These are phyloP conservation scores for Rhizomucor pusillus DNA, from an alignment of 371 early-diverging fungal species.

Conservation along the genomic window DNA sequence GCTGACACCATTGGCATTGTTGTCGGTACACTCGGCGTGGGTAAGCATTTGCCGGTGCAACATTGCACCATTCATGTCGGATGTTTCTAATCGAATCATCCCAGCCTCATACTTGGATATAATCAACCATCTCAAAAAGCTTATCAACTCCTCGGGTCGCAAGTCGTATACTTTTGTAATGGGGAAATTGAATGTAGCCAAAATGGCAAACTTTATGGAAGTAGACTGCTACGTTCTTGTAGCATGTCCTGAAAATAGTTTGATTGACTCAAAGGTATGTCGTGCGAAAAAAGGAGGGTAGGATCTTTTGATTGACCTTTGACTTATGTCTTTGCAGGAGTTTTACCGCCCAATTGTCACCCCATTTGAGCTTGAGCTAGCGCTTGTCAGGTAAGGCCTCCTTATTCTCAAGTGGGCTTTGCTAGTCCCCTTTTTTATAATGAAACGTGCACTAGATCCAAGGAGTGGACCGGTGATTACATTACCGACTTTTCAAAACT, in stretches of 20 bases:
- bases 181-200: slow-evolving; percentile 93
- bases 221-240: slow-evolving; percentile 90
- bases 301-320: slow-evolving; percentile 4
- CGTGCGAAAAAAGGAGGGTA: slow-evolving; percentile 4
- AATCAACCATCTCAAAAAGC: slow-evolving; percentile 73
- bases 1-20: slow-evolving; percentile 92
- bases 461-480: slow-evolving; percentile 79
- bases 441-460: slow-evolving; percentile 30
- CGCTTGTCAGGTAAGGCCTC: slow-evolving; percentile 52
- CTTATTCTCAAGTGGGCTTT: slow-evolving; percentile 2
- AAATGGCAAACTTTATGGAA: slow-evolving; percentile 95
- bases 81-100: no score
- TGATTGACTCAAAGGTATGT: slow-evolving; percentile 81
- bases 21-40: slow-evolving; percentile 93
- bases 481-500: slow-evolving; percentile 69
- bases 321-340: slow-evolving; percentile 46
- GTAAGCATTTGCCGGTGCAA: slow-evolving; percentile 42
- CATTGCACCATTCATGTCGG: no score
- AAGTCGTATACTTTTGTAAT: slow-evolving; percentile 91
- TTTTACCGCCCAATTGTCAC: slow-evolving; percentile 92
- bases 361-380: slow-evolving; percentile 87
- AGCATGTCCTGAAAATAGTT: slow-evolving; percentile 91
- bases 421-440: slow-evolving; percentile 14
- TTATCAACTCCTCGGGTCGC: slow-evolving; percentile 72
- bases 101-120: slow-evolving; percentile 81